Base-by-base conservation (phyloP, 208 protist genomes). In the Leptomonas seymouri region DNA sequence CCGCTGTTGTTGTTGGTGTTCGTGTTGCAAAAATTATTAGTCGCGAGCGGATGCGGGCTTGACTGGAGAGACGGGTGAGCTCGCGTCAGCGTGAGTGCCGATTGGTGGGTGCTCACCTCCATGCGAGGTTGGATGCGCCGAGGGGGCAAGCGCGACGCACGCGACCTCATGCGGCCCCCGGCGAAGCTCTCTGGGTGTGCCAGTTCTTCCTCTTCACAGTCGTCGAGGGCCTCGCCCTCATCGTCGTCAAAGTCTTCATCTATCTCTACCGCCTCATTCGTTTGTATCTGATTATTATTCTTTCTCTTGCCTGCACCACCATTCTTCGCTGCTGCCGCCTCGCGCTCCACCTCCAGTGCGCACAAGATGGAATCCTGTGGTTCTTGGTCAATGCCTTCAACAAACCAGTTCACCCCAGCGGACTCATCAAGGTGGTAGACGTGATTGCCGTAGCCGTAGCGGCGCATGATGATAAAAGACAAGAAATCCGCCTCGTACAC, bases 401-500 rank as follows among this genome's bases (percentile, higher is more conserved):
- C 39, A 42, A 88, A 72, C 89, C 89, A 94, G 31, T 81, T 72
- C 14, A 93, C 89, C 18, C 82, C 86, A 15, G 39, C 63, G 20
- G 82, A 83, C 23, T 64, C 57, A 0, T 88, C 64, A 0, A 93
- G 67, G 50, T 86, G 73, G 72, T 76, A 93, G 16, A 71, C 72
- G n/a, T 23, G 68, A 39, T 64, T 81, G 36, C 50, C 58, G 12
- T 27, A 12, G 18, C 62, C 49, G 76, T 57, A 62, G 44, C 74
- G 82, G 49, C 72, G 75, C 72, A 93, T 80, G 28, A 87, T 81
- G 49, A 95, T 53, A 70, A 90, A 93, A 0, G 87, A 93, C 49
- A 95, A 66, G 54, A 89, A 95, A 5, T 85, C 78, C 20, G 87
- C 74, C 57, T 90, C 77, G 66, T 95, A 95, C 14, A 95, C 82